phyloP scores from a whole-genome alignment of 768 basidiomycete species.

The Chalciporus pseudorubinellus region DNA sequence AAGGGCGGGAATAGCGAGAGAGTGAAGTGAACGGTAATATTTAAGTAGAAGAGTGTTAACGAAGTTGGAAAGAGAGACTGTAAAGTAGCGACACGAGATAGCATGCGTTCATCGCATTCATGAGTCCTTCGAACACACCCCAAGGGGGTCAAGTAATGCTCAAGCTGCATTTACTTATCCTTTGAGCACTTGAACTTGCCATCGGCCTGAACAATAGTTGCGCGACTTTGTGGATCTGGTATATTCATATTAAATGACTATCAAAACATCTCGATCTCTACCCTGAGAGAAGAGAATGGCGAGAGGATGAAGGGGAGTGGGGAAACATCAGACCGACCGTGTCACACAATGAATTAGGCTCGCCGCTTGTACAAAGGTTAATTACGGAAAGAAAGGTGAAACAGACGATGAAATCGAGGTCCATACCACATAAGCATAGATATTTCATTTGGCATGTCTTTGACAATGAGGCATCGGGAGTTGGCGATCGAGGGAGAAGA shows the following conservation, averaged over 20 bases:
- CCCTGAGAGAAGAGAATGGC: not conserved
- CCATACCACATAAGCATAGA: conserved; percentile 28
- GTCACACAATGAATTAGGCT: conserved; percentile 18
- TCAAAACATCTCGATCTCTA: not conserved
- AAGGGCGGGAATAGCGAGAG: too few relatives aligned
- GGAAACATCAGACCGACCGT: conserved; percentile 30
- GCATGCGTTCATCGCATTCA: too few relatives aligned
- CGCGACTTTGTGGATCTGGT: not conserved
- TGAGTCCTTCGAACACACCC: too few relatives aligned
- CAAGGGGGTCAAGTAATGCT: too few relatives aligned
- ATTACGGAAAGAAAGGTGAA: conserved; percentile 19
- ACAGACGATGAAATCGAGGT: conserved; percentile 15
- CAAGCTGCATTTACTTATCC: too few relatives aligned
- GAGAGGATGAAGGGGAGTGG: not conserved
- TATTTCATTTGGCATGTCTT: conserved; percentile 9
- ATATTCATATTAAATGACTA: not conserved
- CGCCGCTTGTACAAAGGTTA: conserved; percentile 22
- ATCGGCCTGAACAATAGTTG: too few relatives aligned
- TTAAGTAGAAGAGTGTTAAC: too few relatives aligned
- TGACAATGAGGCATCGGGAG: conserved; percentile 12
- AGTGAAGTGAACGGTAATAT: too few relatives aligned
- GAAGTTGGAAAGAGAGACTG: too few relatives aligned
- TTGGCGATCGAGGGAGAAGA: conserved; percentile 12
- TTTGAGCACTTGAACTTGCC: too few relatives aligned
- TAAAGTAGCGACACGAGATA: too few relatives aligned